Evolutionary conservation across 306 rosid species (phyloP), one percentile per base, ranked within the genome.

Genomic region (Vigna trinervia): DNA sequence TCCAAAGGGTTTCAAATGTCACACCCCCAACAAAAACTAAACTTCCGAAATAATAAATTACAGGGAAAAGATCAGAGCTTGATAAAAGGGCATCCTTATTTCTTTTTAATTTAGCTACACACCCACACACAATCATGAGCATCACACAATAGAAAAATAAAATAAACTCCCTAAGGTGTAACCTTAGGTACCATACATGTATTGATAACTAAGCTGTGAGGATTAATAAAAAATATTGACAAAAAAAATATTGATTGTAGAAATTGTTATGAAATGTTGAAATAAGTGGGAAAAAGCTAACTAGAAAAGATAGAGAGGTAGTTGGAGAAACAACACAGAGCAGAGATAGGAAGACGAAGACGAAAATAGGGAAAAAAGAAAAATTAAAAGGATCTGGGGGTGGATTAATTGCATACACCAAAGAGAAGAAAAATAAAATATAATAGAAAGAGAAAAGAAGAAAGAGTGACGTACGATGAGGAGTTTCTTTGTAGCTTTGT

Each of bases 321-420:
- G 69, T 74, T 63, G 71, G 63, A 71, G 48, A 71, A 73, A 50
- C 34, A 59, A 0, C 12, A 47, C 1, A 57, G 60, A 34, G 12
- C 1, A 57, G 60, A 34, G 12, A 8, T 0, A 47, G 8, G 30
- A 52, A 71, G 23, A 78, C 6, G 28, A 71, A 20, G 60, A 20
- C 8, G 14, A 20, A 0, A 54, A 54, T 54, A 54, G 60, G 30
- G 13, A 20, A 61, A 32, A 2, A 7, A 12, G 43, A 61, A 32
- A 9, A 28, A 6, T 11, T 14, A 32, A 0, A 38, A 39, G 9
- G 87, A 84, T 72, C 85, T 66, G 39, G 9, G 32, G 28, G 41
- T 20, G 51, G 32, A 12, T 72, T 76, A 74, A 80, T 71, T 80
- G 69, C 46, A 78, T 23, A 30, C 10, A 69, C 43, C 36, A 61